Evolutionary conservation across 2,329 filamentous ascomycete genomes (phyloP).

Genomic region (Aotearoamyces nothofagi): DNA sequence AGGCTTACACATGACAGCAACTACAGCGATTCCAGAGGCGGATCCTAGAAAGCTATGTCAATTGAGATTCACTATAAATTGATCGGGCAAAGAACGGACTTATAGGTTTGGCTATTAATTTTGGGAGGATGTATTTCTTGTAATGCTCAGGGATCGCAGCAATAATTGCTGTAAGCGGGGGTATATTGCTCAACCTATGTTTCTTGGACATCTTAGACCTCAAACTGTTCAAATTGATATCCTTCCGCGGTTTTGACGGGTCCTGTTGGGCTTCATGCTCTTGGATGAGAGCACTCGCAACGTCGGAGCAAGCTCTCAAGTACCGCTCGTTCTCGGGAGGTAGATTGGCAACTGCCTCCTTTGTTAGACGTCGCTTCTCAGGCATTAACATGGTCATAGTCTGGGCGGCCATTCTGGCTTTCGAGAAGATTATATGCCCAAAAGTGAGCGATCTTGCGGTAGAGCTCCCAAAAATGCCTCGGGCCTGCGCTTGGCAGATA

Average conservation of each 20-base stretch:
- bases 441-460: no score
- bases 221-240: constrained; percentile 85
- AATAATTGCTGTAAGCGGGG: constrained; percentile 91
- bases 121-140: constrained; percentile 96
- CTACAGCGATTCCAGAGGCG: constrained; percentile 91
- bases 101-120: constrained; percentile 93
- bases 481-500: no score
- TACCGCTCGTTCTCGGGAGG: constrained; percentile 90
- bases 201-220: constrained; percentile 84
- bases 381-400: constrained; percentile 41
- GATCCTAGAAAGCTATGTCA: constrained; percentile 41
- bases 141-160: constrained; percentile 98
- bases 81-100: constrained; percentile 51
- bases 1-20: constrained; percentile 99
- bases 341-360: constrained; percentile 47
- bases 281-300: constrained; percentile 85
- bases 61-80: constrained; percentile 1
- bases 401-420: constrained; percentile 45
- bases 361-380: constrained; percentile 39
- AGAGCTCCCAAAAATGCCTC: no score
- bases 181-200: constrained; percentile 75
- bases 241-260: constrained; percentile 55
- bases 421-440: neutral
- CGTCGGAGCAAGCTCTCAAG: constrained; percentile 86
- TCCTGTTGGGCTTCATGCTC: constrained; percentile 77